phyloP scores from a whole-genome alignment of 805 yeast species.

The Candida anglica region DNA sequence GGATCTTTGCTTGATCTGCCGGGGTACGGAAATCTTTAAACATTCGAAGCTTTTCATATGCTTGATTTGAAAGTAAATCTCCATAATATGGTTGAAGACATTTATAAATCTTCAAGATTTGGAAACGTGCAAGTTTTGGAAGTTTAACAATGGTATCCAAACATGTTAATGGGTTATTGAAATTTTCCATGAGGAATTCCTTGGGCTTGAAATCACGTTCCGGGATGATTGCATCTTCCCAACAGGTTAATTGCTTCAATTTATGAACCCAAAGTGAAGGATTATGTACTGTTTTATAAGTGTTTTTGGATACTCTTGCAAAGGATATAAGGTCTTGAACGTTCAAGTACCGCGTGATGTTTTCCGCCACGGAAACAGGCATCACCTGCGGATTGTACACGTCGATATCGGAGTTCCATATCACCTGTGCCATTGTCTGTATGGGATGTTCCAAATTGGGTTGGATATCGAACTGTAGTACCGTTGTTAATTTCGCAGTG shows the following conservation, averaged over 20 bases:
- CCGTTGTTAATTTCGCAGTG: too few species aligned
- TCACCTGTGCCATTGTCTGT: constrained; percentile 41
- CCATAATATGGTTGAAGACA: constrained; percentile 40
- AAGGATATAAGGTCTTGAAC: constrained; percentile 37
- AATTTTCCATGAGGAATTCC: constrained; percentile 4
- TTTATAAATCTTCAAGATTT: constrained; percentile 34
- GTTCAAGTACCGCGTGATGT: constrained; percentile 29
- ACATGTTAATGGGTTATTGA: constrained; percentile 31
- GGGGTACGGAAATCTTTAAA: constrained; percentile 47
- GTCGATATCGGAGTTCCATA: constrained; percentile 45
- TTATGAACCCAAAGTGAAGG: constrained; percentile 37
- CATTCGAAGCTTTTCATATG: constrained; percentile 40
- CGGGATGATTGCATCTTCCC: constrained; percentile 22
- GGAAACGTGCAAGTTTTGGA: constrained; percentile 31
- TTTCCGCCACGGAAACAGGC: constrained; percentile 34
- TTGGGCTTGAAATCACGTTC: constrained; percentile 1
- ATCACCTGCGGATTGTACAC: constrained; percentile 37
- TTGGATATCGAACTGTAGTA: too few species aligned
- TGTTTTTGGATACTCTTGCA: constrained; percentile 33
- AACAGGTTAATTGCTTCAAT: constrained; percentile 31
- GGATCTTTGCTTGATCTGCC: constrained; percentile 46
- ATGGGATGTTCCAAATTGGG: too few species aligned
- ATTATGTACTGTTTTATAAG: constrained; percentile 34
- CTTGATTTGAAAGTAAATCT: constrained; percentile 40
- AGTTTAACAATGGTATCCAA: constrained; percentile 21